Evolutionary conservation across 495 filamentous ascomycete genomes (phyloP).

Genomic region (Niebla homalea): DNA sequence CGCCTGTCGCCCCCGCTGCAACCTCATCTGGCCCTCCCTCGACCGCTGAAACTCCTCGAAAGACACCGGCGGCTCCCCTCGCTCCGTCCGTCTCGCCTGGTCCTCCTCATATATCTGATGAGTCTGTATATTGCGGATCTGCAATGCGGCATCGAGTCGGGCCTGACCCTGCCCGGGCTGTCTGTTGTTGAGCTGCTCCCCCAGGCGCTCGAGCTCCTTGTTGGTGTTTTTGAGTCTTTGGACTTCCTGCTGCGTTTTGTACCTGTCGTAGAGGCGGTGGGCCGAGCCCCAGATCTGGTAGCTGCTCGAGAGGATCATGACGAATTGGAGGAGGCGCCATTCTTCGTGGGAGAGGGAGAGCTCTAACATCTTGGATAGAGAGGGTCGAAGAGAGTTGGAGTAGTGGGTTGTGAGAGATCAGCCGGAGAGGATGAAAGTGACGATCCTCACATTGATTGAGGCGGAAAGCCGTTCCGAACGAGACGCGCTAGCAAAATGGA

Average conservation of each 20-base stretch:
- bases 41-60: too few species aligned
- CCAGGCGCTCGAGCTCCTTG: not conserved
- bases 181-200: not conserved
- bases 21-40: too few species aligned
- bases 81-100: too few species aligned
- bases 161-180: too few species aligned
- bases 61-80: too few species aligned
- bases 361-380: constrained; percentile 3
- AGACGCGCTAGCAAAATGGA: not conserved
- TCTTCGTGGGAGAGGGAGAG: constrained; percentile 9
- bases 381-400: too few species aligned
- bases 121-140: too few species aligned
- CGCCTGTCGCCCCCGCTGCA: too few species aligned
- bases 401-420: not conserved
- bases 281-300: not conserved
- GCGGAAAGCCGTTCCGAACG: not conserved
- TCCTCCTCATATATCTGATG: too few species aligned
- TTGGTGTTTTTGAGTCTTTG: not conserved
- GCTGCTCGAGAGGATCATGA: not conserved
- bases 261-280: not conserved
- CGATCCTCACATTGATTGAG: too few species aligned
- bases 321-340: constrained; percentile 4
- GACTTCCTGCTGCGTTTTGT: not conserved
- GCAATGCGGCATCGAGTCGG: too few species aligned
- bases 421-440: too few species aligned